A percentile compares a stretch with the other conserved stretches of the same genome.
These are phyloP conservation scores for Cryptomeria japonica DNA, from an alignment of 75 land plant genomes.

Conservation along the genomic window DNA sequence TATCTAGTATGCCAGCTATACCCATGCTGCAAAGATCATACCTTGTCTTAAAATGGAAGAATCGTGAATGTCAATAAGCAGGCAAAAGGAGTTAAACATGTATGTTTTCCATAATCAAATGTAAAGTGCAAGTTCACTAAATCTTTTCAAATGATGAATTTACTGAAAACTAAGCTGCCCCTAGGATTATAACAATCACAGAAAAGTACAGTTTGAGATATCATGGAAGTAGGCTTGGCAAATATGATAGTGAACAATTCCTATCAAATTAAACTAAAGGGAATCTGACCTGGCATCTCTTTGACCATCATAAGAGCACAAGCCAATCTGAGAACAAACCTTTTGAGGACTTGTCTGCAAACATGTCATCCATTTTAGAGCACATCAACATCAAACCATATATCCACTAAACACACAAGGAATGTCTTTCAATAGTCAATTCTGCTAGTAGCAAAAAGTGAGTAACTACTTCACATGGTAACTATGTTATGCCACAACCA, in stretches of 20 bases:
- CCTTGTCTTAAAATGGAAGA: background rate
- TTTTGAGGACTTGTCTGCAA: slow-evolving; percentile 29
- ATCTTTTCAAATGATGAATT: background rate
- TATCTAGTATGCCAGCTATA: slow-evolving; percentile 61
- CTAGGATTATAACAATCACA: background rate
- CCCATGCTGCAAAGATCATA: slow-evolving; percentile 23
- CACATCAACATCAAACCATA: background rate
- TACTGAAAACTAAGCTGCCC: background rate
- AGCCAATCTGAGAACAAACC: slow-evolving; percentile 35
- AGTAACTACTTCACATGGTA: background rate
- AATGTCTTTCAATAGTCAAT: too few relatives aligned
- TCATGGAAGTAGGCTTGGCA: background rate
- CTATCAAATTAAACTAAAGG: background rate
- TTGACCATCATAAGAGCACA: slow-evolving; percentile 27
- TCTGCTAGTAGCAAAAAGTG: background rate
- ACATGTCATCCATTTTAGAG: background rate
- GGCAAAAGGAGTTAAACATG: background rate
- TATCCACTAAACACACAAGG: background rate
- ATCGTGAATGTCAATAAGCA: background rate
- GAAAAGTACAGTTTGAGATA: background rate
- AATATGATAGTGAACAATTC: background rate
- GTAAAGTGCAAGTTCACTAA: background rate
- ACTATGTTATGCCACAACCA: background rate
- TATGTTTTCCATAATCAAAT: background rate
- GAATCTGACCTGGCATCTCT: slow-evolving; percentile 14